Percentiles rank a stretch among this genome's conserved stretches.
phyloP scores from a whole-genome alignment of 176 grass and related monocot species.

The Urochloa ruziziensis region DNA sequence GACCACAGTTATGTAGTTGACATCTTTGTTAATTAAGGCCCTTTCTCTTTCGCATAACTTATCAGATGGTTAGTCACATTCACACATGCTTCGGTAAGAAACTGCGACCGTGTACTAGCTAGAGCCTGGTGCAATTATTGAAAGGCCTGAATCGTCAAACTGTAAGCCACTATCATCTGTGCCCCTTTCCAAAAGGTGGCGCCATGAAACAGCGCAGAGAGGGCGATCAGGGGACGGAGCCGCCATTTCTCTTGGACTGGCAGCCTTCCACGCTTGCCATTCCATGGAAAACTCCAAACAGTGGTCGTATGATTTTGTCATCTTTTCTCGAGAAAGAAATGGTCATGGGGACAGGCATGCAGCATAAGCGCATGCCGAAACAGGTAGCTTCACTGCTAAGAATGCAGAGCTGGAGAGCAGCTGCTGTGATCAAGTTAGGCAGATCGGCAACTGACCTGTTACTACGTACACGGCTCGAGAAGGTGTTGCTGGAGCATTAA shows the following conservation, averaged over 20 bases:
- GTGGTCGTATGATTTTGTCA: background rate
- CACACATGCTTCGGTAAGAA: background rate
- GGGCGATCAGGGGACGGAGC: background rate
- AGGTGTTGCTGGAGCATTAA: background rate
- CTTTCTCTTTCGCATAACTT: background rate
- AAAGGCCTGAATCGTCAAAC: background rate
- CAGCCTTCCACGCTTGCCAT: constrained; percentile 11
- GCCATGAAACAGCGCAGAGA: constrained; percentile 1
- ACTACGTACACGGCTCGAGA: background rate
- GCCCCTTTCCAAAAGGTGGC: constrained; percentile 20
- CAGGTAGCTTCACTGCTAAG: constrained; percentile 54
- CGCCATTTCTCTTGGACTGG: background rate
- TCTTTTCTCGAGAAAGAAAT: background rate
- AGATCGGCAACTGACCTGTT: background rate
- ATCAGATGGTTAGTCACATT: background rate
- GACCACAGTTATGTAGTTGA: background rate
- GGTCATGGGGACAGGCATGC: too few species aligned
- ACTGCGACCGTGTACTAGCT: background rate
- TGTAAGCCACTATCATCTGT: constrained; percentile 17
- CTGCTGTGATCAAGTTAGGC: background rate
- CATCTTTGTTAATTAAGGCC: background rate
- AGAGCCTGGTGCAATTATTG: background rate
- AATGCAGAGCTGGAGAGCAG: background rate
- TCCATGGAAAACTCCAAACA: constrained; percentile 43
- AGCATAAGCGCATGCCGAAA: background rate